A percentile compares a stretch with the other conserved stretches of the same genome.
Conservation (phyloP, 495 filamentous ascomycete species). For the Recurvomyces mirabilis region DNA sequence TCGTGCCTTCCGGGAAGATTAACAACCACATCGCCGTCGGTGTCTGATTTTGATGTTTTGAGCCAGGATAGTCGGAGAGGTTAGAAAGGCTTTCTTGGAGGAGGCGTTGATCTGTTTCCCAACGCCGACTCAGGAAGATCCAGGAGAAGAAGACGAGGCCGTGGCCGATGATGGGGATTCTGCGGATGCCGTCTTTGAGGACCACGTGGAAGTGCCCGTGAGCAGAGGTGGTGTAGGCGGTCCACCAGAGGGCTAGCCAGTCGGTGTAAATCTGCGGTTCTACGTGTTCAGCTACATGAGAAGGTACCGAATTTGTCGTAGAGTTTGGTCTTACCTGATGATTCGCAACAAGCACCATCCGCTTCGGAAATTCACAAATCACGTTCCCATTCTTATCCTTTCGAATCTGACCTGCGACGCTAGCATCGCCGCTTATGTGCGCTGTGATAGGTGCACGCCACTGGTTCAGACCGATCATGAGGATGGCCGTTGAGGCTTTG, state of each 20-base stretch:
- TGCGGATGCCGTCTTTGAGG: slow-evolving; percentile 67
- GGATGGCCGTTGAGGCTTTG: not conserved
- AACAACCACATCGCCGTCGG: slow-evolving; percentile 72
- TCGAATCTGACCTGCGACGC: not conserved
- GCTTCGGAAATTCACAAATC: not conserved
- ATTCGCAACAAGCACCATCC: not conserved
- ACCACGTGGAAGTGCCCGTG: slow-evolving; percentile 74
- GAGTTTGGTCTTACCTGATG: too few species aligned
- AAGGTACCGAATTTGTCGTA: too few species aligned
- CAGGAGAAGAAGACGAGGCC: slow-evolving; percentile 74
- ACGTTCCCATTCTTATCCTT: not conserved
- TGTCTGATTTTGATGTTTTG: not conserved
- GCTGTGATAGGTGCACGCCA: not conserved
- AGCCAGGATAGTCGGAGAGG: too few species aligned
- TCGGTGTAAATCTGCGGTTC: slow-evolving; percentile 62
- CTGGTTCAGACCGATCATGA: not conserved
- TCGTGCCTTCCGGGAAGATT: slow-evolving; percentile 51
- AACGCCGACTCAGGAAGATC: slow-evolving; percentile 70
- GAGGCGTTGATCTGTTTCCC: slow-evolving; percentile 60
- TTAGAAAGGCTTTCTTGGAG: slow-evolving; percentile 52
- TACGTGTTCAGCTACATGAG: too few species aligned
- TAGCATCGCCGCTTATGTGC: not conserved
- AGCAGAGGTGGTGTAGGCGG: slow-evolving; percentile 59
- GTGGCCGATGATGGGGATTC: slow-evolving; percentile 58
- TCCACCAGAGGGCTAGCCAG: slow-evolving; percentile 82